Evolutionary conservation across 2,329 filamentous ascomycete species (phyloP), one percentile per base, ranked within the genome.

Genomic region (Neofusicoccum parvum): DNA sequence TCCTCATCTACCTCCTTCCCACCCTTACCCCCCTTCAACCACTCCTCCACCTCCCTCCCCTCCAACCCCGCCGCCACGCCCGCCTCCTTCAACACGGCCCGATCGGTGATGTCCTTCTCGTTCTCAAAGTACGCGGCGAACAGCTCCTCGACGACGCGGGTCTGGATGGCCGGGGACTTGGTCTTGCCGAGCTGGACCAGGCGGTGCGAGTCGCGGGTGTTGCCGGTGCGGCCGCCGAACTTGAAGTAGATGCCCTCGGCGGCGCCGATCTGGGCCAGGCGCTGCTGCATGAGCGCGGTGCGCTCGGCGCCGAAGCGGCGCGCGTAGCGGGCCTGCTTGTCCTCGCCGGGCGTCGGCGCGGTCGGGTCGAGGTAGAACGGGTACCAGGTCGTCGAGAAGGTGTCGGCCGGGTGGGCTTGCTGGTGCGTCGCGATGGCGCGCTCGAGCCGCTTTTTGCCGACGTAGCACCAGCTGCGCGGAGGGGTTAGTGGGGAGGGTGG

Each of bases 281-380:
- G 86, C 53, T 82, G 76, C 64, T 85, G 81, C 65, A 92, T 87
- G 68, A 85, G 82, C 0, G 80, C 72, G 1, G 81, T 79, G 37
- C 92, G 85, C 27, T 88, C 85, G 5, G 86, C 83, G 7, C 87
- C 87, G 71, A 95, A 87, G 64, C 89, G 90, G 56, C 81, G 73
- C 43, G 85, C 79, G 76, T 88, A 93, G 74, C 83, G 83, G 66
- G 80, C 78, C 73, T 82, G 75, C 72, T 88, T 88, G 71, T 85
- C 81, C 65, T 81, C 74, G 70, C 83, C 82, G 56, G 74, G 79
- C 51, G 81, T 80, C 0, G 90, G 85, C 0, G 86, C 81, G 53
- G 82, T 81, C 0, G 91, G 90, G 72, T 94, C 88, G 62, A 96
- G 86, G 76, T 94, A 94, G 80, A 91, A 96, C 1, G 92, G 90